Evolutionary conservation across 352 stramenopile species (phyloP).

Genomic region (Discostella stelligera): DNA sequence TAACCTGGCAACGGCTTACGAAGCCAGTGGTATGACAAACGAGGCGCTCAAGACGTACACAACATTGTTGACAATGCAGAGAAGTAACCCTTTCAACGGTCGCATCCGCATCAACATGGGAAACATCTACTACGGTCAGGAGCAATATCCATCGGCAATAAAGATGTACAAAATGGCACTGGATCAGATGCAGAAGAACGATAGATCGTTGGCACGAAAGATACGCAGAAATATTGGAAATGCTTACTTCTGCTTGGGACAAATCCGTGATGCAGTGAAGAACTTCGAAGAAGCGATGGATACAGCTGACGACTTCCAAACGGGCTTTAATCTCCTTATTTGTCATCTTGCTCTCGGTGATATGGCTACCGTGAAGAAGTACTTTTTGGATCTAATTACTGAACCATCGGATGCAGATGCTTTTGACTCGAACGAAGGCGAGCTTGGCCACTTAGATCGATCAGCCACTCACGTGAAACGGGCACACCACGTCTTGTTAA

Average conservation of each 20-base stretch:
- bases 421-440: conserved; percentile 14
- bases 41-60: conserved; percentile 93
- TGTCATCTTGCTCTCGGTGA: conserved; percentile 96
- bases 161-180: conserved; percentile 97
- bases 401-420: conserved; percentile 62
- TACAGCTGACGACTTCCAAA: conserved; percentile 89
- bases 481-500: conserved; percentile 86
- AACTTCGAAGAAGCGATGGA: conserved; percentile 94
- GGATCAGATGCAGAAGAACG: conserved; percentile 92
- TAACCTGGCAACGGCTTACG: conserved; percentile 91
- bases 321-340: conserved; percentile 95
- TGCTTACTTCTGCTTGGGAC: conserved; percentile 89
- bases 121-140: conserved; percentile 96
- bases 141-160: conserved; percentile 92
- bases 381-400: conserved; percentile 89
- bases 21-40: conserved; percentile 91
- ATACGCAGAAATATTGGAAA: conserved; percentile 97
- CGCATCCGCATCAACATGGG: conserved; percentile 95
- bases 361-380: conserved; percentile 90
- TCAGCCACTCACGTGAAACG: conserved; percentile 48
- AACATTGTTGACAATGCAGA: conserved; percentile 92
- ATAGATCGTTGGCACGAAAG: conserved; percentile 92
- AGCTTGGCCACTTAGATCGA: conserved; percentile 48
- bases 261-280: conserved; percentile 92
- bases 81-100: conserved; percentile 53